These are phyloP conservation scores for Tetrapisispora nanseiensis DNA, from an alignment of 805 yeast genomes.

Conservation along the genomic window DNA sequence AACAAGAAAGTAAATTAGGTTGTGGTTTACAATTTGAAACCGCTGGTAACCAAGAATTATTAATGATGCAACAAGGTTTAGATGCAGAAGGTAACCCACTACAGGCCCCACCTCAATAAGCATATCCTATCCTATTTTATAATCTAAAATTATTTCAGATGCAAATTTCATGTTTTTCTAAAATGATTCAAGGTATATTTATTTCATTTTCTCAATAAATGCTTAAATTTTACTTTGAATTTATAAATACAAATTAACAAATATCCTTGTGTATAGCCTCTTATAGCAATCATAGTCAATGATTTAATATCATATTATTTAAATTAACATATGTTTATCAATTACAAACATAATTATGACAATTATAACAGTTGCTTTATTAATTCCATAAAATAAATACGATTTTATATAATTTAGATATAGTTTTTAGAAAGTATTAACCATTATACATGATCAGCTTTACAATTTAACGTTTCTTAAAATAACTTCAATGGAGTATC, in stretches of 20 bases:
- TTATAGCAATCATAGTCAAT: neutral
- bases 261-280: constrained; percentile 4
- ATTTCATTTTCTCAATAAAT: neutral
- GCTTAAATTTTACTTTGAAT: neutral
- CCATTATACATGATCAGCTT: neutral
- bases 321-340: no score
- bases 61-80: constrained; percentile 84
- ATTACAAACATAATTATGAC: no score
- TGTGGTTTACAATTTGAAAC: constrained; percentile 93
- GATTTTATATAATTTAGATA: neutral
- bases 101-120: constrained; percentile 58
- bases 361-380: no score
- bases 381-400: no score
- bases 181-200: neutral
- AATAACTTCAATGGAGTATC: constrained; percentile 71
- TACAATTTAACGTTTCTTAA: constrained; percentile 26
- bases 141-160: neutral
- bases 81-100: constrained; percentile 82
- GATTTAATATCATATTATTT: neutral
- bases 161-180: neutral
- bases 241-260: neutral
- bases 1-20: constrained; percentile 73
- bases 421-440: neutral
- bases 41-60: constrained; percentile 86
- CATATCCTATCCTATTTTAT: neutral